Conservation (phyloP, 192 early-diverging fungal genomes). For the Coemansia pectinata region DNA sequence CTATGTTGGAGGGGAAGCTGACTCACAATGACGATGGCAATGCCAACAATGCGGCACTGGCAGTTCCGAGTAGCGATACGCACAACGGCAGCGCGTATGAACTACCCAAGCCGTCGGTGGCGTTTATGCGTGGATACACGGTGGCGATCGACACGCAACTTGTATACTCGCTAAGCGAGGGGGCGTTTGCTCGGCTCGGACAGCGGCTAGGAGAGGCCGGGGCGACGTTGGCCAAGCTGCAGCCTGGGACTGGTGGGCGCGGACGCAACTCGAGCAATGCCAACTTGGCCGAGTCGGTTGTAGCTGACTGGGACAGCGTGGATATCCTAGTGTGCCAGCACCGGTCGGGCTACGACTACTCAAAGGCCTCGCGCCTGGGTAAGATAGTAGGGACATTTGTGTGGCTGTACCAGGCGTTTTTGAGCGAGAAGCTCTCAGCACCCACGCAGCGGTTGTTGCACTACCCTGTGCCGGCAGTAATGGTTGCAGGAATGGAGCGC, state of each 20-base stretch:
- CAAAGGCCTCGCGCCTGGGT: conserved; percentile 54
- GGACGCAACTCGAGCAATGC: neutral
- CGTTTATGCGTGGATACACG: conserved; percentile 35
- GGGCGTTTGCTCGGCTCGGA: conserved; percentile 25
- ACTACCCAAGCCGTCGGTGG: conserved; percentile 29
- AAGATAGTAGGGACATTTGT: conserved; percentile 53
- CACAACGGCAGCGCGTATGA: conserved; percentile 32
- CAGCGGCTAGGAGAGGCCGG: conserved; percentile 49
- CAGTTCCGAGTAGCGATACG: conserved; percentile 20
- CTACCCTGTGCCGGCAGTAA: conserved; percentile 33
- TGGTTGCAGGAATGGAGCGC: conserved; percentile 26
- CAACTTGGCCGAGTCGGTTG: conserved; percentile 26
- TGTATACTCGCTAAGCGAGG: conserved; percentile 29
- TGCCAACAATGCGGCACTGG: neutral
- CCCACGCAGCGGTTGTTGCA: conserved; percentile 47
- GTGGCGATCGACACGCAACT: conserved; percentile 41
- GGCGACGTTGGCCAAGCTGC: conserved; percentile 14
- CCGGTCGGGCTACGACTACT: conserved; percentile 50
- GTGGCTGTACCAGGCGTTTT: conserved; percentile 46
- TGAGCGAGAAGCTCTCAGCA: conserved; percentile 20
- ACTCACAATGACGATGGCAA: neutral
- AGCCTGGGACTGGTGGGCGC: neutral
- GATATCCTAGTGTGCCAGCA: conserved; percentile 52
- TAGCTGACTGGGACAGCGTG: conserved; percentile 37
- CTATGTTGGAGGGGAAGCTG: conserved; percentile 28